Evolutionary conservation across 2,329 filamentous ascomycete species (phyloP).

Genomic region (Claviceps pusilla): DNA sequence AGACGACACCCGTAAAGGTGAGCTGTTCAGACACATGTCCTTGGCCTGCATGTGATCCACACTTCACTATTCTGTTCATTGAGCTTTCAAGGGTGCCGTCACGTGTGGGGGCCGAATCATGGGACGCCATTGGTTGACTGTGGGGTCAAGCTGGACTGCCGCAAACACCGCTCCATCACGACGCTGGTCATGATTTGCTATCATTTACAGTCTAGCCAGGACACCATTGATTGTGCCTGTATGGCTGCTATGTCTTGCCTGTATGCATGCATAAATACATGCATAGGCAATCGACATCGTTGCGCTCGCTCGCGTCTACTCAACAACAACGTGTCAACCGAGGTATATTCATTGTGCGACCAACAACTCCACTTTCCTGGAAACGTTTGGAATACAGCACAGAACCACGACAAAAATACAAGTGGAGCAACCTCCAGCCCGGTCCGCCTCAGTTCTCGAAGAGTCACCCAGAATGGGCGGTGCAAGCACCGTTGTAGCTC

Average conservation of each 20-base stretch:
- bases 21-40: not conserved
- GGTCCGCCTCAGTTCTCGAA: not conserved
- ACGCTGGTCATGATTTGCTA: not conserved
- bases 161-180: not conserved
- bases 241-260: too few relatives aligned
- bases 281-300: too few relatives aligned
- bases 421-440: not conserved
- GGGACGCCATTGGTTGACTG: not conserved
- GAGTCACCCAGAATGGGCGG: not conserved
- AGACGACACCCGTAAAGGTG: not conserved
- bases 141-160: not conserved
- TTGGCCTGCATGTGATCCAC: not conserved
- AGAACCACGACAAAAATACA: not conserved
- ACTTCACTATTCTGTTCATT: not conserved
- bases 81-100: not conserved
- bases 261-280: too few relatives aligned
- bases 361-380: not conserved
- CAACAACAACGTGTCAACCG: not conserved
- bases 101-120: not conserved
- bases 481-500: not conserved
- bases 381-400: too few relatives aligned
- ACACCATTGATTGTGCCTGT: not conserved
- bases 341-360: not conserved
- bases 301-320: too few relatives aligned
- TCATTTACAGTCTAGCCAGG: not conserved